Percentiles rank a stretch among this genome's conserved stretches.
Conservation (phyloP, 2,329 filamentous ascomycete genomes). For the Ceratocystis papillata region DNA sequence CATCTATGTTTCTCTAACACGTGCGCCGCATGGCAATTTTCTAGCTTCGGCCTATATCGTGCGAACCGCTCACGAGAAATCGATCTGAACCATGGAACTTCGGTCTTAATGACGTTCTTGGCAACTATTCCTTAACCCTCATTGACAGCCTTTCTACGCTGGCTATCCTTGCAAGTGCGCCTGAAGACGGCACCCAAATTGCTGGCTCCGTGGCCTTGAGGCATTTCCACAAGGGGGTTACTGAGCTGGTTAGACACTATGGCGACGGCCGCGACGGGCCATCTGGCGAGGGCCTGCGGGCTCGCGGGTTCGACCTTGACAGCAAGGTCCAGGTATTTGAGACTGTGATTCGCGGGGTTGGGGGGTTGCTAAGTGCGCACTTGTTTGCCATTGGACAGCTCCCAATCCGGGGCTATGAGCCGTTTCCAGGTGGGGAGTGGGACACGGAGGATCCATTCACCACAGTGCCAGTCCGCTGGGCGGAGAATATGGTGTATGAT, state of each 20-base stretch:
- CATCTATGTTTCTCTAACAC: slow-evolving; percentile 21
- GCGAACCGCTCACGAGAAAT: slow-evolving; percentile 74
- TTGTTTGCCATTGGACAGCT: slow-evolving; percentile 84
- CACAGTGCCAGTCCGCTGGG: slow-evolving; percentile 54
- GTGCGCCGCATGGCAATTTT: slow-evolving; percentile 24
- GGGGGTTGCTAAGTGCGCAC: slow-evolving; percentile 84
- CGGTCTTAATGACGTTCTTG: slow-evolving; percentile 87
- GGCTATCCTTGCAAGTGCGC: slow-evolving; percentile 75
- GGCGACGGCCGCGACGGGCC: slow-evolving; percentile 67
- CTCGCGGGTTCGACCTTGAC: slow-evolving; percentile 81
- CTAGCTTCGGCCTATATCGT: slow-evolving; percentile 74
- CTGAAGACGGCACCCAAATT: slow-evolving; percentile 32
- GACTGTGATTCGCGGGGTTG: slow-evolving; percentile 87
- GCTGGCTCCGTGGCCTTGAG: slow-evolving; percentile 42
- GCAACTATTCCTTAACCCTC: slow-evolving; percentile 91
- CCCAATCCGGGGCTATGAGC: slow-evolving; percentile 68
- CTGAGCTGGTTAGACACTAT: slow-evolving; percentile 67
- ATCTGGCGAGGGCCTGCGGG: slow-evolving; percentile 58
- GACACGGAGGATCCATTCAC: slow-evolving; percentile 37
- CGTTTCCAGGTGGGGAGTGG: slow-evolving; percentile 32
- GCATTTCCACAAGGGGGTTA: slow-evolving; percentile 72
- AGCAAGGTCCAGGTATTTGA: slow-evolving; percentile 99
- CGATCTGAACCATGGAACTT: slow-evolving; percentile 65
- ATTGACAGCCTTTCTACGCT: slow-evolving; percentile 93
- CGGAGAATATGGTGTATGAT: slow-evolving; percentile 69